Percentiles rank a stretch among this genome's conserved stretches.
Conservation (phyloP, 2,329 filamentous ascomycete species). For the Fusarium virguliforme region DNA sequence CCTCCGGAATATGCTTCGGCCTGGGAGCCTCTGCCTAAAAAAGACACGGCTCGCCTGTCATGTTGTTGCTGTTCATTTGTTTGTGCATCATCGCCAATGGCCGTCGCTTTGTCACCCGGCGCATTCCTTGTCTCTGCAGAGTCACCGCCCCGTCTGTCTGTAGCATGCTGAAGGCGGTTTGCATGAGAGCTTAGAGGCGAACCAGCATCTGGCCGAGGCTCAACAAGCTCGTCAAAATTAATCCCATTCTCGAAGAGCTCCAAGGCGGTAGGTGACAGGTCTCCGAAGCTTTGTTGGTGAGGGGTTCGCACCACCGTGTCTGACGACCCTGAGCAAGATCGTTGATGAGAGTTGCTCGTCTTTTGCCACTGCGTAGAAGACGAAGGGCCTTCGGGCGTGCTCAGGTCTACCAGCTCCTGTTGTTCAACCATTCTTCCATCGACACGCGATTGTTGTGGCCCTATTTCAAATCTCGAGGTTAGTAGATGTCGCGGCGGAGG, state of each 20-base stretch:
- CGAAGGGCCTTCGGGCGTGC: neutral
- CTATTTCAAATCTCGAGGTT: slow-evolving; percentile 26
- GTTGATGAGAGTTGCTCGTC: neutral
- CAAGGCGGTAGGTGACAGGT: slow-evolving; percentile 47
- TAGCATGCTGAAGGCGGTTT: neutral
- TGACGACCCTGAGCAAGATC: slow-evolving; percentile 50
- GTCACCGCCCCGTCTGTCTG: neutral
- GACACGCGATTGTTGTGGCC: slow-evolving; percentile 18
- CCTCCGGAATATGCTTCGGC: slow-evolving; percentile 35
- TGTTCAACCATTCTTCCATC: neutral
- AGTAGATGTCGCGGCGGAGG: slow-evolving; percentile 17
- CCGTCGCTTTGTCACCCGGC: slow-evolving; percentile 18
- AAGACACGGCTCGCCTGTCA: slow-evolving; percentile 42
- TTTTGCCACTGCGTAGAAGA: neutral
- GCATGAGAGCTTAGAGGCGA: neutral
- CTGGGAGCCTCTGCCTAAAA: slow-evolving; percentile 57
- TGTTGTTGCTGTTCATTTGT: slow-evolving; percentile 15
- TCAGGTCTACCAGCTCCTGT: slow-evolving; percentile 35
- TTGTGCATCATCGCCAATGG: neutral
- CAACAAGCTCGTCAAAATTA: slow-evolving; percentile 47
- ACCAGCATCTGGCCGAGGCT: slow-evolving; percentile 10
- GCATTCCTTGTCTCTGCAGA: slow-evolving; percentile 11
- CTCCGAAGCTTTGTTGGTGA: slow-evolving; percentile 46
- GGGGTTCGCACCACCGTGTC: slow-evolving; percentile 60
- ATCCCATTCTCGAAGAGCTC: slow-evolving; percentile 56